phyloP scores from a whole-genome alignment of 1,284 basidiomycete species.

The Trametes pubescens region DNA sequence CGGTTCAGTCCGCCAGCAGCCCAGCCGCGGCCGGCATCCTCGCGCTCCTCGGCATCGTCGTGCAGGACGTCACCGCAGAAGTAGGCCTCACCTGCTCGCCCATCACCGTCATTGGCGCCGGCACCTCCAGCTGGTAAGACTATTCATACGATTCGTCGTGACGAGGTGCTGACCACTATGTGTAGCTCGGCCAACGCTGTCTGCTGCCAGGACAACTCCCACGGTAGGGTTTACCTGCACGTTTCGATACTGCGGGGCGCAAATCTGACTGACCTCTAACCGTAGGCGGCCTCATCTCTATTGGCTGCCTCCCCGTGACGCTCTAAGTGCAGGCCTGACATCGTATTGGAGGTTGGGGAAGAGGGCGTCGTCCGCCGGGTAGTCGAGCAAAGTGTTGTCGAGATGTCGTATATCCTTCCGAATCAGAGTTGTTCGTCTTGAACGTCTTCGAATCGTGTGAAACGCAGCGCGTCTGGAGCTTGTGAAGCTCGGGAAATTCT shows the following conservation, averaged over 20 bases:
- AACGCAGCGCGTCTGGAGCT: too few species aligned
- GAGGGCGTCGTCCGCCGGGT: too few species aligned
- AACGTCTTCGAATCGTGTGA: too few species aligned
- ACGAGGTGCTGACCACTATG: too few species aligned
- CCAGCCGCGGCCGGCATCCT: constrained; percentile 19
- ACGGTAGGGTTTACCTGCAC: constrained; percentile 13
- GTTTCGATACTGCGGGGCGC: too few species aligned
- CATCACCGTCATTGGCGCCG: constrained; percentile 34
- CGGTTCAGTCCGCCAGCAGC: too few species aligned
- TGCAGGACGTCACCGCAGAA: constrained; percentile 31
- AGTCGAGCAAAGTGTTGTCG: too few species aligned
- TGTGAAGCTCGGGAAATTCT: too few species aligned
- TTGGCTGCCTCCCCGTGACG: constrained; percentile 8
- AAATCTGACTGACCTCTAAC: background rate
- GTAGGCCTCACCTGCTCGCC: constrained; percentile 41
- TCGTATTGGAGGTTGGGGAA: too few species aligned
- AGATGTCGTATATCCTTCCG: too few species aligned
- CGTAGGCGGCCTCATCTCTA: constrained; percentile 10
- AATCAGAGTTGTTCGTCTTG: too few species aligned
- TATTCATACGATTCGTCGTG: too few species aligned
- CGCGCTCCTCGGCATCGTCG: constrained; percentile 33
- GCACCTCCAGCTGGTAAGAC: constrained; percentile 29
- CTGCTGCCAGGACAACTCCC: constrained; percentile 39
- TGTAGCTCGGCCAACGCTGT: constrained; percentile 28
- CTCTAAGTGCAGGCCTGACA: constrained; percentile 3